Evolutionary conservation across 2,329 filamentous ascomycete species (phyloP).

Genomic region (Teratosphaeria nubilosa): DNA sequence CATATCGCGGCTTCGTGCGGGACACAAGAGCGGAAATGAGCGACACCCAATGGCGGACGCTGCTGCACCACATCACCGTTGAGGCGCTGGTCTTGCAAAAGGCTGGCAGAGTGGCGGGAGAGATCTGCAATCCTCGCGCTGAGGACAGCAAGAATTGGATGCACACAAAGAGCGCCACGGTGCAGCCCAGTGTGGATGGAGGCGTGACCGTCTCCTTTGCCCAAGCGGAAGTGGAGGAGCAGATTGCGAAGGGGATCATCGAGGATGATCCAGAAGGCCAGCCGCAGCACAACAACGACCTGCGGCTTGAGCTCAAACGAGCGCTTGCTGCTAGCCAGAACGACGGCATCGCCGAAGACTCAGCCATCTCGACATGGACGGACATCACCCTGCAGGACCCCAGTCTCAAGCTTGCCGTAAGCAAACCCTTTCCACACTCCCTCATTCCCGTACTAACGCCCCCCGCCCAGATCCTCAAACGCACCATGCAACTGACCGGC

Average conservation of each 20-base stretch:
- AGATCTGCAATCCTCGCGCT: slow-evolving; percentile 4
- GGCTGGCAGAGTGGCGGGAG: slow-evolving; percentile 20
- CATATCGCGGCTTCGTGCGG: slow-evolving; percentile 29
- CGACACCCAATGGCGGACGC: slow-evolving; percentile 28
- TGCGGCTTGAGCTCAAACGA: not conserved
- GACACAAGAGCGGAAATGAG: slow-evolving; percentile 26
- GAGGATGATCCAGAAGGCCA: not conserved
- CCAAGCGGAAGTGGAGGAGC: not conserved
- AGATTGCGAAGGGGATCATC: slow-evolving; percentile 5
- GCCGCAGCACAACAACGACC: not conserved
- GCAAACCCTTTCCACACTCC: slow-evolving; percentile 23
- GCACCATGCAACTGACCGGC: slow-evolving; percentile 71
- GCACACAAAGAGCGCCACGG: slow-evolving; percentile 3
- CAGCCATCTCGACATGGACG: slow-evolving; percentile 43
- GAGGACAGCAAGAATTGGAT: slow-evolving; percentile 6
- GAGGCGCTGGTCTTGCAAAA: slow-evolving; percentile 44
- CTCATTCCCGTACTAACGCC: not conserved
- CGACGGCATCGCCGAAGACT: not conserved
- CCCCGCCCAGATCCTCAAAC: slow-evolving; percentile 61
- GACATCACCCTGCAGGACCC: slow-evolving; percentile 46
- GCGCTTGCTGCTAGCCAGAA: not conserved
- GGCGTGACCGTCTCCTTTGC: slow-evolving; percentile 2
- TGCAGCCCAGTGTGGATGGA: slow-evolving; percentile 3
- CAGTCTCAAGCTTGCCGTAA: slow-evolving; percentile 62
- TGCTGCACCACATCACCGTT: slow-evolving; percentile 46